Conservation (phyloP, 129 eudicot species). For the Oenanthe sinensis region DNA sequence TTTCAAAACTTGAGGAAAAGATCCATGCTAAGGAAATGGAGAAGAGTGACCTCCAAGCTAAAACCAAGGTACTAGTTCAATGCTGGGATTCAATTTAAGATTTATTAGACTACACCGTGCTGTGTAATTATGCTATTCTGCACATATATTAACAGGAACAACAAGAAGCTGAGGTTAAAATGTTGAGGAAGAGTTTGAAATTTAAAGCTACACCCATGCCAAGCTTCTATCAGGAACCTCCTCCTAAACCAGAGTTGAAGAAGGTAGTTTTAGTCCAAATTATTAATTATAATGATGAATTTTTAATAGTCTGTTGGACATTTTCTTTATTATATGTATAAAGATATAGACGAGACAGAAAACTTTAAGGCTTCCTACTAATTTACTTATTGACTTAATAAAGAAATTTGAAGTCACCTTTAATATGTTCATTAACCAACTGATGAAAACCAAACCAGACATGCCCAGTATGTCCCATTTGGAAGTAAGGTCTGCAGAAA, state of each 20-base stretch:
- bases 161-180: conserved; percentile 90
- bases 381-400: background rate
- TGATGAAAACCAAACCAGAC: background rate
- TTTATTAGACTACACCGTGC: background rate
- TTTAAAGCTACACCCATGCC: conserved; percentile 99
- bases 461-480: background rate
- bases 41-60: conserved; percentile 66
- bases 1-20: conserved; percentile 90
- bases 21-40: conserved; percentile 90
- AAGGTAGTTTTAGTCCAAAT: conserved; percentile 41
- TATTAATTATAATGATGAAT: conserved; percentile 8
- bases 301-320: background rate
- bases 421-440: background rate
- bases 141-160: conserved; percentile 48
- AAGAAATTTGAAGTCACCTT: background rate
- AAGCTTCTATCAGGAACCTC: conserved; percentile 88
- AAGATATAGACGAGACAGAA: background rate
- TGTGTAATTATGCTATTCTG: background rate
- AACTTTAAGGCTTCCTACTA: background rate
- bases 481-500: background rate
- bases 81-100: conserved; percentile 5
- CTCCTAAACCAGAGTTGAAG: conserved; percentile 80
- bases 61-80: conserved; percentile 56
- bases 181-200: conserved; percentile 73
- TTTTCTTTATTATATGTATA: background rate